These are phyloP conservation scores for Fusarium decemcellulare DNA, from an alignment of 2,329 filamentous ascomycete species.

Conservation along the genomic window DNA sequence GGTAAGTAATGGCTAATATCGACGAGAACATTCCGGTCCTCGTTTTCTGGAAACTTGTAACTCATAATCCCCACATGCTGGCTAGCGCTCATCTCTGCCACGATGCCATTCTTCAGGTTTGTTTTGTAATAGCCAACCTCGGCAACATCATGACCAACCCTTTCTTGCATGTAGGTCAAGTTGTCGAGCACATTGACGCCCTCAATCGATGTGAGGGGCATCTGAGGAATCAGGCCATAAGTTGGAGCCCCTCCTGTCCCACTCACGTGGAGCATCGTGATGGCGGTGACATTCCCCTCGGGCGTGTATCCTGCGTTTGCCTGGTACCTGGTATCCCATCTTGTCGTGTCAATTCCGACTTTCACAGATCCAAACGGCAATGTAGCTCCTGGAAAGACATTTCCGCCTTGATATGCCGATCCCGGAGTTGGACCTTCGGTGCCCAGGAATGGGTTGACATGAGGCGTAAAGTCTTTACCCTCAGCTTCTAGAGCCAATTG, in stretches of 20 bases:
- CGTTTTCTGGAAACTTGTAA: constrained; percentile 62
- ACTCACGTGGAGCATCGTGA: constrained; percentile 68
- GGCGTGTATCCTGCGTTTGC: constrained; percentile 56
- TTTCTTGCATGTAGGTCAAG: constrained; percentile 61
- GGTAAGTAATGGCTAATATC: constrained; percentile 65
- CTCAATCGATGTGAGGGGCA: constrained; percentile 59
- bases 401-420: constrained; percentile 59
- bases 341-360: constrained; percentile 57
- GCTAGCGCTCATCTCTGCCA: constrained; percentile 63
- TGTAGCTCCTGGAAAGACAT: constrained; percentile 60
- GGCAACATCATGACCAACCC: constrained; percentile 56
- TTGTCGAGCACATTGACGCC: constrained; percentile 64
- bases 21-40: constrained; percentile 59
- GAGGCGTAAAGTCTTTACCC: constrained; percentile 8
- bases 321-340: constrained; percentile 33
- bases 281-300: constrained; percentile 61
- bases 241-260: constrained; percentile 72
- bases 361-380: constrained; percentile 62
- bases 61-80: constrained; percentile 66
- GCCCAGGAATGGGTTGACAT: constrained; percentile 65
- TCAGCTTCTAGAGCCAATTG: background rate
- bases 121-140: constrained; percentile 69
- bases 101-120: constrained; percentile 62
- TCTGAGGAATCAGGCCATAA: constrained; percentile 68
- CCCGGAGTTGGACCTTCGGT: constrained; percentile 61